Evolutionary conservation across 768 basidiomycete species (phyloP).

Genomic region (Psilocybe azurescens): DNA sequence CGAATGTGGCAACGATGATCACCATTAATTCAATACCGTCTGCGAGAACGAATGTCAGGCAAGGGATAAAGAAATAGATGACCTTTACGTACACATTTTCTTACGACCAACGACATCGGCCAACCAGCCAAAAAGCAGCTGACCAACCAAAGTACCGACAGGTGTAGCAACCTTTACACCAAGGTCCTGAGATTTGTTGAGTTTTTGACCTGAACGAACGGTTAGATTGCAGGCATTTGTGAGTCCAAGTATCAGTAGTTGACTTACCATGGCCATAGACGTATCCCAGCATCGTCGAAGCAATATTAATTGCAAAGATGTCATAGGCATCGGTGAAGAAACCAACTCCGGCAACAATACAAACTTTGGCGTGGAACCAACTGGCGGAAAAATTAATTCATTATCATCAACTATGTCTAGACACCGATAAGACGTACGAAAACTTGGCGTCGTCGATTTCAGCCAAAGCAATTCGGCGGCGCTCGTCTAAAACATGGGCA

Average conservation of each 20-base stretch:
- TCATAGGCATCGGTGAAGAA: slow-evolving; percentile 95
- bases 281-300: slow-evolving; percentile 81
- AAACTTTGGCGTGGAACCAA: slow-evolving; percentile 87
- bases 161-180: slow-evolving; percentile 82
- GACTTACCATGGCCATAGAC: slow-evolving; percentile 61
- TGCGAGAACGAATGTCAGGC: slow-evolving; percentile 24
- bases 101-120: slow-evolving; percentile 81
- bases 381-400: slow-evolving; percentile 36
- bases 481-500: slow-evolving; percentile 61
- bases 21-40: slow-evolving; percentile 81
- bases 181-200: slow-evolving; percentile 70
- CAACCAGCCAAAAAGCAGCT: slow-evolving; percentile 81
- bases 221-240: not conserved
- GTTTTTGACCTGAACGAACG: slow-evolving; percentile 34
- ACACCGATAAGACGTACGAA: slow-evolving; percentile 53
- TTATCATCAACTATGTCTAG: not conserved
- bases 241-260: not conserved
- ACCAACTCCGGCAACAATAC: slow-evolving; percentile 75
- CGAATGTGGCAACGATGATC: slow-evolving; percentile 82
- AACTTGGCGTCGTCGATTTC: slow-evolving; percentile 90
- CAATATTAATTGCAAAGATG: slow-evolving; percentile 91
- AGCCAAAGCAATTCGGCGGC: slow-evolving; percentile 79
- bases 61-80: not conserved
- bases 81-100: slow-evolving; percentile 68
- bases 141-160: slow-evolving; percentile 76